These are phyloP conservation scores for Tarenaya hassleriana DNA, from an alignment of 345 rosid genomes.

Conservation along the genomic window DNA sequence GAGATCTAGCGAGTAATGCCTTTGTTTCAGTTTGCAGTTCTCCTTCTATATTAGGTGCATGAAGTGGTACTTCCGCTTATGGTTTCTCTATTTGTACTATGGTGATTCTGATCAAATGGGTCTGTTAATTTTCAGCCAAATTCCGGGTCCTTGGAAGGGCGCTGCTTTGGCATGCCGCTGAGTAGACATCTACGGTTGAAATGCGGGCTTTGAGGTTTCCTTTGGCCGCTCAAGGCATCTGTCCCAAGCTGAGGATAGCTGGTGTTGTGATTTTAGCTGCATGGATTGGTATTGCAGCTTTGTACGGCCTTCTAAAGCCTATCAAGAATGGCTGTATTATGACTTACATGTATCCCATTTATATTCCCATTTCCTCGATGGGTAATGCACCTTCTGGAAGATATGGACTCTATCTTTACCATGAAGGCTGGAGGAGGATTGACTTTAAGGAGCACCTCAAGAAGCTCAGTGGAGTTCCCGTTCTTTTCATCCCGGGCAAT, in stretches of 20 bases:
- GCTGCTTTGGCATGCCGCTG: constrained; percentile 23
- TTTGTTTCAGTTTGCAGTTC: constrained; percentile 2
- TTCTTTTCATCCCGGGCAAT: constrained; percentile 94
- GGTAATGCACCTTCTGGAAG: constrained; percentile 41
- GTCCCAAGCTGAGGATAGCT: constrained; percentile 45
- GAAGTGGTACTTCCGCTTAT: too few relatives aligned
- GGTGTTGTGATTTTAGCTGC: constrained; percentile 37
- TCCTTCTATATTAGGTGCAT: neutral
- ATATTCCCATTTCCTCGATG: constrained; percentile 59
- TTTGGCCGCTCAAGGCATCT: constrained; percentile 37
- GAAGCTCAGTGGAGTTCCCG: constrained; percentile 86
- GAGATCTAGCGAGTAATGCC: neutral
- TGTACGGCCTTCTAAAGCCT: constrained; percentile 68
- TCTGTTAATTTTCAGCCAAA: neutral
- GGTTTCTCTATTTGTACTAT: neutral
- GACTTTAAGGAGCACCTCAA: constrained; percentile 68
- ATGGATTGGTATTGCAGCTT: constrained; percentile 49
- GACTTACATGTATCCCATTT: constrained; percentile 98
- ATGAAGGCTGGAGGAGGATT: constrained; percentile 96
- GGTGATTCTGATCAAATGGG: neutral
- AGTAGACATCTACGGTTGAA: constrained; percentile 13
- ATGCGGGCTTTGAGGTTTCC: constrained; percentile 22
- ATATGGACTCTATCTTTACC: constrained; percentile 79
- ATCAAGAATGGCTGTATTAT: constrained; percentile 73
- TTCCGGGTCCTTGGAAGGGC: constrained; percentile 4